These are phyloP conservation scores for Jamesozyma jinghongensis DNA, from an alignment of 805 yeast genomes.

Conservation along the genomic window DNA sequence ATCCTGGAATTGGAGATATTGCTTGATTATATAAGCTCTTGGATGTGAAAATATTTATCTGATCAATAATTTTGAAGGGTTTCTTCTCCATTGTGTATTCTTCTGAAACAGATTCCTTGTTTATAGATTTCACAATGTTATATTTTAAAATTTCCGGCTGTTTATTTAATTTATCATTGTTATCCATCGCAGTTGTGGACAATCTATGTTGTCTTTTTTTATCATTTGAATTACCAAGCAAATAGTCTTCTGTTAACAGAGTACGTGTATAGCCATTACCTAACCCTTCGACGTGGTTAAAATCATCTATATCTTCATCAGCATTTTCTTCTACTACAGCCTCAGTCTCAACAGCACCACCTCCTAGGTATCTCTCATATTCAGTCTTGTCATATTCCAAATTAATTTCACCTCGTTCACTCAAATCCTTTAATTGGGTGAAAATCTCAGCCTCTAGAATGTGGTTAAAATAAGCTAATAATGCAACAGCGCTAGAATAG, in stretches of 20 bases:
- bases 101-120: slow-evolving; percentile 15
- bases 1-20: slow-evolving; percentile 22
- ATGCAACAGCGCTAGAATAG: slow-evolving; percentile 56
- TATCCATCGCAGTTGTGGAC: neutral
- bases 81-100: slow-evolving; percentile 16
- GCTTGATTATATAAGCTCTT: slow-evolving; percentile 23
- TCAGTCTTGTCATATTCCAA: slow-evolving; percentile 26
- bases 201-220: neutral
- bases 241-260: slow-evolving; percentile 23
- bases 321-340: neutral
- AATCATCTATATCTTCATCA: slow-evolving; percentile 19
- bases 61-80: slow-evolving; percentile 18
- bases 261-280: slow-evolving; percentile 29
- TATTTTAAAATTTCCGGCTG: slow-evolving; percentile 20
- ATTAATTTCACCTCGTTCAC: slow-evolving; percentile 26
- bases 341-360: neutral
- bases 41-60: slow-evolving; percentile 22
- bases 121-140: slow-evolving; percentile 22
- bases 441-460: slow-evolving; percentile 21
- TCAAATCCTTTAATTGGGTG: slow-evolving; percentile 22
- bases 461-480: slow-evolving; percentile 44
- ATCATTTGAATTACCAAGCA: slow-evolving; percentile 11
- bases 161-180: slow-evolving; percentile 8
- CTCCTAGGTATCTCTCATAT: slow-evolving; percentile 20
- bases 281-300: slow-evolving; percentile 26